Evolutionary conservation across 768 basidiomycete genomes (phyloP), one percentile per base, ranked within the genome.

Genomic region (Mycena rosella): DNA sequence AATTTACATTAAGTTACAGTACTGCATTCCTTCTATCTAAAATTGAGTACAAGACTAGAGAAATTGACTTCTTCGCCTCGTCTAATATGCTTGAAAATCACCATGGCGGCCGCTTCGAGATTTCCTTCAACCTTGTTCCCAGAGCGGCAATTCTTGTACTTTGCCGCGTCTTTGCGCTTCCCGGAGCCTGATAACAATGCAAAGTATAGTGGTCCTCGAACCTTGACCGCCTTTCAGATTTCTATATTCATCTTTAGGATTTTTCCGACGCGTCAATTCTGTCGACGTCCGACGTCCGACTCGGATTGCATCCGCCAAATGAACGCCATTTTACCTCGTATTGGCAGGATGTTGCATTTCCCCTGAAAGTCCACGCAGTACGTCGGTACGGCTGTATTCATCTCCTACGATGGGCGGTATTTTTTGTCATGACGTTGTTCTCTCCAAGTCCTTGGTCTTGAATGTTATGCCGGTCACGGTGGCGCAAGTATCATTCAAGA

Each of bases 101-200:
- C 29, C 15, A 42, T 44, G 48, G 15, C 38, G 14, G 18, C 56
- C 42, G 38, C 17, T 40, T 40, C 38, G 17, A 4, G 38, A 40
- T 44, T 20, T n/a, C 42, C 58, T n/a, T n/a, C n/a, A n/a, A n/a
- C n/a, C n/a, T 67, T 67, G 59, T 67, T 60, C 65, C 45, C 18
- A 49, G 36, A 60, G n/a, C 20, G 52, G 65, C 24, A 60, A 55
- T 30, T 40, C 65, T 67, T 67, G 58, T 67, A 32, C 22, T 59
- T 60, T n/a, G n/a, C n/a, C n/a, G n/a, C n/a, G 30, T 5, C 9
- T 22, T 24, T 49, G 27, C n/a, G n/a, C n/a, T n/a, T n/a, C 13
- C n/a, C 27, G 22, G 20, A 40, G 9, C n/a, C 3, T 47, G 51
- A 49, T 10, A 24, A n/a, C n/a, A 34, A 26, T 29, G 17, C 26